Evolutionary conservation across 2,329 filamentous ascomycete genomes (phyloP).

Genomic region (Aspergillus brasiliensis): DNA sequence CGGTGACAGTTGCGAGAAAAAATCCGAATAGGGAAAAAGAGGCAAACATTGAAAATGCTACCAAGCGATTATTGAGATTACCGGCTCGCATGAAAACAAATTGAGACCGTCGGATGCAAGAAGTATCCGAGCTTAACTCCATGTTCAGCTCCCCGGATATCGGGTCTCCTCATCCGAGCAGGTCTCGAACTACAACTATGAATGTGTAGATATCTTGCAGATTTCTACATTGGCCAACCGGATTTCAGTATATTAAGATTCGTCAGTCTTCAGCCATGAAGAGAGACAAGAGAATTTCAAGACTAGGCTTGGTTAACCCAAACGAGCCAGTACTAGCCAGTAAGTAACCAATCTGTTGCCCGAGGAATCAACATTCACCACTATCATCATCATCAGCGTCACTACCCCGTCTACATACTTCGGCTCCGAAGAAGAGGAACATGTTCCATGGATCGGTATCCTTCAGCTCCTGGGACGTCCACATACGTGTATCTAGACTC

Average conservation of each 20-base stretch:
- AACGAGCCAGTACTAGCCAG: not conserved
- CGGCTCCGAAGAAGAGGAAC: not conserved
- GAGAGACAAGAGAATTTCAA: not conserved
- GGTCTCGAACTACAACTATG: not conserved
- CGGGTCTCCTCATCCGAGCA: conserved; percentile 1
- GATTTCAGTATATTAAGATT: not conserved
- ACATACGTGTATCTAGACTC: not conserved
- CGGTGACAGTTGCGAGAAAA: not conserved
- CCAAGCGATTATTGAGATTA: not conserved
- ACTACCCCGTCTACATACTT: not conserved
- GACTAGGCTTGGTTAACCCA: not conserved
- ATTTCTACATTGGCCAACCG: not conserved
- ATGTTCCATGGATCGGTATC: not conserved
- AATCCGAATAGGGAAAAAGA: not conserved
- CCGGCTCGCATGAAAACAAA: not conserved
- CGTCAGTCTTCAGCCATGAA: not conserved
- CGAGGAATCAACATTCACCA: not conserved
- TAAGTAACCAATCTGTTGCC: not conserved
- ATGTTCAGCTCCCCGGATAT: not conserved
- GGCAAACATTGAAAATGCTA: not conserved
- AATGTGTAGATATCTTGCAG: not conserved
- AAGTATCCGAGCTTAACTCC: not conserved
- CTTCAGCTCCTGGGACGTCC: not conserved
- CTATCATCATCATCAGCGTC: not conserved
- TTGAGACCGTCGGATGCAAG: not conserved